Conservation (phyloP, 257 asterid species). For the Solanum lycopersicoides region DNA sequence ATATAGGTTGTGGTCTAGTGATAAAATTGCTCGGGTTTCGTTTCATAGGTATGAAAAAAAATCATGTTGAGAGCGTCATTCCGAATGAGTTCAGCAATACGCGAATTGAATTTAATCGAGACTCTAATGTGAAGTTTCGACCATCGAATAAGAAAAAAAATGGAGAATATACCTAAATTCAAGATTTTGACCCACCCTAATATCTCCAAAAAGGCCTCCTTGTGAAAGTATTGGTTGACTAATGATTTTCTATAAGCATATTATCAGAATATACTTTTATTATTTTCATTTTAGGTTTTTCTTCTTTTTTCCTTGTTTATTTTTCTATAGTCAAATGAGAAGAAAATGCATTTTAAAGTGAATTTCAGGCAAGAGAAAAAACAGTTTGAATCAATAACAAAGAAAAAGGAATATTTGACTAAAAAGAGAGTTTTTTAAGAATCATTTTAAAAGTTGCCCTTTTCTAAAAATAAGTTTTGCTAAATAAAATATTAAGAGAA, state of each 20-base stretch:
- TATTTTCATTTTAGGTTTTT: neutral
- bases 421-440: neutral
- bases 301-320: neutral
- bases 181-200: neutral
- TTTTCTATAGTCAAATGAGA: neutral
- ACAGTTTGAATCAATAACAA: neutral
- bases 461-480: neutral
- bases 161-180: neutral
- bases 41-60: no score
- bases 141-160: no score
- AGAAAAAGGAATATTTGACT: neutral
- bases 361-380: neutral
- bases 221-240: neutral
- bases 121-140: no score
- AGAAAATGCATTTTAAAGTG: neutral
- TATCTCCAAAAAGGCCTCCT: neutral
- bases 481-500: neutral
- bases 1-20: no score
- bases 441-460: neutral
- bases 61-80: no score
- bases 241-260: neutral
- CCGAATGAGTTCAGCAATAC: accelerated
- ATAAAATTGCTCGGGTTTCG: no score
- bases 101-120: no score
- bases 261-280: neutral